Conservation (phyloP, 768 basidiomycete species). For the Paxillus involutus region DNA sequence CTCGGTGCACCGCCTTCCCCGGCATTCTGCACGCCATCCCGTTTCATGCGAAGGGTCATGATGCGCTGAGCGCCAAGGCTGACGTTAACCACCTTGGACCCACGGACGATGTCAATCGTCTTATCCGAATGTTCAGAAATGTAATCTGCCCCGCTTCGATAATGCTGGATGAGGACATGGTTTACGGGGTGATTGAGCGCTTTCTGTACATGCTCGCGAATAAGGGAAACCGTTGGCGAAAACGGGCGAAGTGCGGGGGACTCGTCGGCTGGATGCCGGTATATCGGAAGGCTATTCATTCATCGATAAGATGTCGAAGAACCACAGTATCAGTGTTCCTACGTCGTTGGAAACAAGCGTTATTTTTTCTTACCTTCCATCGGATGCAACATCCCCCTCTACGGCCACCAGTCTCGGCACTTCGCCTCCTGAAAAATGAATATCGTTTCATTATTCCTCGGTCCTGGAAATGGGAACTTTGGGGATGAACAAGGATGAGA, state of each 20-base stretch:
- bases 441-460: neutral
- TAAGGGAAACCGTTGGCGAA: constrained; percentile 64
- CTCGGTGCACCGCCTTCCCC: constrained; percentile 31
- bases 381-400: constrained; percentile 50
- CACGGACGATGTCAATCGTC: constrained; percentile 76
- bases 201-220: constrained; percentile 62
- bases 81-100: constrained; percentile 77
- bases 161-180: constrained; percentile 81
- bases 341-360: constrained; percentile 10
- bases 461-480: neutral
- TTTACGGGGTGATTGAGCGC: constrained; percentile 68
- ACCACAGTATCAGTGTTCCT: neutral
- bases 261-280: constrained; percentile 80
- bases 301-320: neutral
- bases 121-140: constrained; percentile 89
- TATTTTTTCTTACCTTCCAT: constrained; percentile 43
- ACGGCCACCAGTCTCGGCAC: constrained; percentile 67
- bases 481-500: neutral
- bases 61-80: constrained; percentile 75
- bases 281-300: constrained; percentile 62
- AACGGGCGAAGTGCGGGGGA: constrained; percentile 68
- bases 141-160: constrained; percentile 76
- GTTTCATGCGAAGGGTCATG: constrained; percentile 75
- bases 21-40: constrained; percentile 35
- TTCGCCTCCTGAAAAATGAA: constrained; percentile 58